Percentiles rank a stretch among this genome's conserved stretches.
These are phyloP conservation scores for Chaetomiaceae sp. DNA, from an alignment of 2,329 filamentous ascomycete species.

Conservation along the genomic window DNA sequence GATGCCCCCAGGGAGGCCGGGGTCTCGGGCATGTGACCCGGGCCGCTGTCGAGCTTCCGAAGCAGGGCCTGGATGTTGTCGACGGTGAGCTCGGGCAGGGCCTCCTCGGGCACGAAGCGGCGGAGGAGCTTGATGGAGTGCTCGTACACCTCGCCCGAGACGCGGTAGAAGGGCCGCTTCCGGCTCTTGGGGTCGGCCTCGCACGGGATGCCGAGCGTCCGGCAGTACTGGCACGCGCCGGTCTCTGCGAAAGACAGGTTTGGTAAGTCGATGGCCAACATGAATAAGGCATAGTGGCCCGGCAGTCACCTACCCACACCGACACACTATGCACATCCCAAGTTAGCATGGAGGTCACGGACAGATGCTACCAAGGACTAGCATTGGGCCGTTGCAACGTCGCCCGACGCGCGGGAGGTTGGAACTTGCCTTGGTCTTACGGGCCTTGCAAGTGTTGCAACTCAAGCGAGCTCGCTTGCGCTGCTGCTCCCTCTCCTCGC, in stretches of 20 bases:
- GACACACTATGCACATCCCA: not conserved
- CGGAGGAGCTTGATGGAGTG: not conserved
- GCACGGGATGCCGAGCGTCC: not conserved
- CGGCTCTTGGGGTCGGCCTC: not conserved
- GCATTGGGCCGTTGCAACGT: not conserved
- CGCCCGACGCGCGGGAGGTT: no score
- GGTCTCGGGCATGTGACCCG: not conserved
- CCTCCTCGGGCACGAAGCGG: not conserved
- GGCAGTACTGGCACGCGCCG: not conserved
- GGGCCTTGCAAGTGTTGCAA: not conserved
- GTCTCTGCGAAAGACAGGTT: not conserved
- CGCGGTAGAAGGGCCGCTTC: not conserved
- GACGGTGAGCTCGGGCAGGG: not conserved
- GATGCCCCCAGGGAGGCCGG: not conserved
- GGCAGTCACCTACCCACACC: not conserved
- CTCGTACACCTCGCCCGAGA: not conserved
- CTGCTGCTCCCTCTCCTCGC: not conserved
- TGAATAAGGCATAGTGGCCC: not conserved
- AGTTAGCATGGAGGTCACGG: no score
- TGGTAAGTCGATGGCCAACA: not conserved
- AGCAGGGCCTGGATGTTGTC: not conserved
- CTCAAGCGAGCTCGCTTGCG: not conserved
- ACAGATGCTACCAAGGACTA: no score
- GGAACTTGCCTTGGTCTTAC: not conserved
- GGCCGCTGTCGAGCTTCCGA: not conserved